A percentile compares a stretch with the other conserved stretches of the same genome.
phyloP scores from a whole-genome alignment of 805 yeast species.

The Candida morakotiae region DNA sequence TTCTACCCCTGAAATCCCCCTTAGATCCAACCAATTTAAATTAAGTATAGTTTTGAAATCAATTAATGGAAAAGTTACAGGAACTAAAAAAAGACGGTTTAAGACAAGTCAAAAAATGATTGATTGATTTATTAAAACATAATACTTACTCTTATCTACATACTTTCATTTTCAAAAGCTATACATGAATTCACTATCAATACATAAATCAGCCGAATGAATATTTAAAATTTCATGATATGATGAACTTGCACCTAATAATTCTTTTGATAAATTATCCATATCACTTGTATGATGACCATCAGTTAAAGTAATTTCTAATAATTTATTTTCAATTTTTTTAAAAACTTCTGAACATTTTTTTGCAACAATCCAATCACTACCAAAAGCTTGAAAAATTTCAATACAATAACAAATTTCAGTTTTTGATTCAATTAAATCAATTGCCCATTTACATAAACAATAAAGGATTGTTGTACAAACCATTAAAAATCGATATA shows the following conservation, averaged over 20 bases:
- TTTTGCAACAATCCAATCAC: slow-evolving; percentile 44
- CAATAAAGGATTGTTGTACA: slow-evolving; percentile 47
- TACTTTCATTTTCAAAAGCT: slow-evolving; percentile 1
- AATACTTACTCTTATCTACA: no score
- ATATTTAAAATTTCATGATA: slow-evolving; percentile 44
- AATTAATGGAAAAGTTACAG: no score
- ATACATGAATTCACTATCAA: slow-evolving; percentile 25
- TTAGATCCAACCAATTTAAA: no score
- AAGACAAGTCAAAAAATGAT: no score
- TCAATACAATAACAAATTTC: slow-evolving; percentile 46
- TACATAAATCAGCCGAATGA: slow-evolving; percentile 43
- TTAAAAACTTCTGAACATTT: slow-evolving; percentile 42
- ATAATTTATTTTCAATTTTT: slow-evolving; percentile 39
- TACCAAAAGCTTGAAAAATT: slow-evolving; percentile 42
- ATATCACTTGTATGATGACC: slow-evolving; percentile 23
- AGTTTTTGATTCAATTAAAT: slow-evolving; percentile 41
- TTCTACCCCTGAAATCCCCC: no score
- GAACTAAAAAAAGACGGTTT: no score
- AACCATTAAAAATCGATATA: slow-evolving; percentile 42
- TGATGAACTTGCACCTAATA: slow-evolving; percentile 42
- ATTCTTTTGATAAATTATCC: slow-evolving; percentile 35
- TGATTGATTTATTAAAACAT: no score
- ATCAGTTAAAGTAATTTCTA: slow-evolving; percentile 39
- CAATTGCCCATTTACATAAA: slow-evolving; percentile 43
- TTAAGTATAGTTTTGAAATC: no score